Base-by-base conservation (phyloP, 192 early-diverging fungal genomes). In the Coemansia sp. region DNA sequence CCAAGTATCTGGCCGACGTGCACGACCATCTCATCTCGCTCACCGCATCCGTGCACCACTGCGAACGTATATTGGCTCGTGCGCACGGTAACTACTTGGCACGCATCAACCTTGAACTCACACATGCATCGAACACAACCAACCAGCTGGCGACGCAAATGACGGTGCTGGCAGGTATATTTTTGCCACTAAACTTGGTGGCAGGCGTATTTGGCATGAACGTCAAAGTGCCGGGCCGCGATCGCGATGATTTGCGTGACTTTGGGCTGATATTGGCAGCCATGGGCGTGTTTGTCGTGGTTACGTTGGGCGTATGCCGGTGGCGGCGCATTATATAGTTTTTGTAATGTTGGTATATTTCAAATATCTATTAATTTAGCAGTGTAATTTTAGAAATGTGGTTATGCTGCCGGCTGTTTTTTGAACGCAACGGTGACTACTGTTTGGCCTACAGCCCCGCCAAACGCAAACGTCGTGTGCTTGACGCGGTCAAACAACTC, bases 401-500 rank as follows among this genome's bases (percentile, higher is more conserved):
- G 4, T 39, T 22, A 39, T 38, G 13, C 14, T 27, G 16, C 12
- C 35, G 6, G 39, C 8, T 8, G 9, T 41, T 59, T 59, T 24
- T 49, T 57, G 68, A 96, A 93, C 3, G 90, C 90, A 12, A 93
- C 86, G 1, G 92, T 96, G 29, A 85, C 88, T 26, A 95, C 92
- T 9, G 84, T 93, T 69, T 93, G 92, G n/a, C 95, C 95, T 26
- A 86, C 87, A 0, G 85, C 85, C 0, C 95, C 95, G 57, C 95
- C 94, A 84, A 97, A 97, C 58, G 66, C 82, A 70, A 96, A 94
- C 38, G 90, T 87, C 13, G 85, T 88, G 74, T 97, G 91, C 73
- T 89, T 88, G 59, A 95, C 82, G 57, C 88, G 82, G 10, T 84
- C 88, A 32, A 84, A 68, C 48, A 88, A 88, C 39, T 80, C 82